Percentiles rank a stretch among this genome's conserved stretches.
phyloP scores from a whole-genome alignment of 1,284 basidiomycete genomes.

The Schizopora paradoxa region DNA sequence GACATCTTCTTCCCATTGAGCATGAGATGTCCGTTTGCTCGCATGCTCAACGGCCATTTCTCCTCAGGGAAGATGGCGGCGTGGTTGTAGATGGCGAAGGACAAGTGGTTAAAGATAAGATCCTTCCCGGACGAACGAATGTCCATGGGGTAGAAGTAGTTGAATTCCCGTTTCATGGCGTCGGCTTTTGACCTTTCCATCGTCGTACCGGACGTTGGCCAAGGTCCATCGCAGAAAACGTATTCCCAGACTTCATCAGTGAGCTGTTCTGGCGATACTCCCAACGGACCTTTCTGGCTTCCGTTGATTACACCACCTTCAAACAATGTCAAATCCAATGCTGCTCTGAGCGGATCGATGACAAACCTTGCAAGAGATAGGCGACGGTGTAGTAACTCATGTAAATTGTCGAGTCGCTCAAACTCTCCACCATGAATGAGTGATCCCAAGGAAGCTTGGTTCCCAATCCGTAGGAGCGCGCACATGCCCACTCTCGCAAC shows the following conservation, averaged over 20 bases:
- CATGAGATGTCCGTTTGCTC: constrained; percentile 96
- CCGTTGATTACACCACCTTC: constrained; percentile 74
- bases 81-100: constrained; percentile 94
- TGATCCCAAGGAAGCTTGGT: constrained; percentile 97
- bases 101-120: constrained; percentile 93
- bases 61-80: constrained; percentile 91
- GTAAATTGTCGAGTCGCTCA: constrained; percentile 98
- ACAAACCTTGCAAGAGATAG: constrained; percentile 78
- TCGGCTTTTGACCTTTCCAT: constrained; percentile 78
- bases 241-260: constrained; percentile 99
- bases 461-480: constrained; percentile 93
- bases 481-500: constrained; percentile 99
- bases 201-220: constrained; percentile 59
- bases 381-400: constrained; percentile 98
- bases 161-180: constrained; percentile 84
- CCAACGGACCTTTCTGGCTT: constrained; percentile 74
- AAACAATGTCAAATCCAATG: constrained; percentile 17
- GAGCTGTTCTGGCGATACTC: constrained; percentile 87
- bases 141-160: constrained; percentile 99
- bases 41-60: constrained; percentile 90
- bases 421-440: constrained; percentile 92
- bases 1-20: constrained; percentile 99
- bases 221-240: constrained; percentile 75
- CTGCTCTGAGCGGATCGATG: constrained; percentile 1
- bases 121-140: constrained; percentile 99